Base-by-base conservation (phyloP, 306 rosid species). In the Medicago lupulina region DNA sequence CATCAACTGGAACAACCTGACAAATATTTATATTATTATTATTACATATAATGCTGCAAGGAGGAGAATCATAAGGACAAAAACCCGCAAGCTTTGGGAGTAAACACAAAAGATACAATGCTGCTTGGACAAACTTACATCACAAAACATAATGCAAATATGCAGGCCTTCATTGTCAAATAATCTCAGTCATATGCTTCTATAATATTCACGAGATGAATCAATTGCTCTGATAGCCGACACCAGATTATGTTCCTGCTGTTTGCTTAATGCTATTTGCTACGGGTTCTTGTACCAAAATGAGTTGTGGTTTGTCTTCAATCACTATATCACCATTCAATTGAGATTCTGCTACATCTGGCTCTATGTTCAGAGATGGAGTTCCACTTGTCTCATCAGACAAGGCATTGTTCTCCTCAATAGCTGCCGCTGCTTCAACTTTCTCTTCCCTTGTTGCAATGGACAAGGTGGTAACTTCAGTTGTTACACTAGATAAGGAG, bases 101-200 rank as follows among this genome's bases (percentile, higher is more conserved):
- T 77, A 84, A 85, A 84, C 80, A 83, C 82, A 50, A 77, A 81
- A 70, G 80, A 82, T 85, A 80, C 89, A 75, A 82, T 83, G 91
- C 86, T 81, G 89, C 88, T 88, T 82, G 81, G 83, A 84, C 85
- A 89, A 82, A 87, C 81, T 81, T 88, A 78, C 83, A 79, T 84
- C 77, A 81, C 85, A 88, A 88, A 90, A 85, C 84, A 81, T 70
- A 86, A 84, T 70, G 85, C 85, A 79, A 81, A 84, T 67, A 83
- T 83, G 87, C 89, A 80, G 81, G 86, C 91, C 84, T 84, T 83
- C 88, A 73, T 76, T 80, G 79, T 61, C 76, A 25, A 85, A 84
- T 82, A 82, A 88, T 87, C 83, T 73, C 71, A 60, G 88, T 73
- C 83, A 81, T 79, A 47, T 50, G 79, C 84, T 85, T 80, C 85